These are phyloP conservation scores for Botryosphaeria agaves DNA, from an alignment of 2,329 filamentous ascomycete genomes.

Conservation along the genomic window DNA sequence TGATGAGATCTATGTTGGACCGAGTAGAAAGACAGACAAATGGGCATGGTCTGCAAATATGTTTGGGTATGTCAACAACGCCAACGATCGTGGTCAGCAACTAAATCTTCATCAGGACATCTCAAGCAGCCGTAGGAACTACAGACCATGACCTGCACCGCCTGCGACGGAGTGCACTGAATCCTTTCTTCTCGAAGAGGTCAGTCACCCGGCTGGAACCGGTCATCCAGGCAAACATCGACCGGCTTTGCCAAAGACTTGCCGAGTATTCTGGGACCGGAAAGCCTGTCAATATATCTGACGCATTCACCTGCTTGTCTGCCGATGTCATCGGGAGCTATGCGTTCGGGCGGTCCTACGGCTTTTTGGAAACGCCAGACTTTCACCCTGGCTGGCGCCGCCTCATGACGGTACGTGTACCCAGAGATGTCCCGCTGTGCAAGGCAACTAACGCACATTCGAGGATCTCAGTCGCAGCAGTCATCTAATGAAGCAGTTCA, in stretches of 20 bases:
- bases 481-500: slow-evolving; percentile 12
- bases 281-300: slow-evolving; percentile 7
- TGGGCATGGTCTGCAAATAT: slow-evolving; percentile 8
- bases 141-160: slow-evolving; percentile 15
- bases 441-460: background rate
- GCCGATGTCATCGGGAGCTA: slow-evolving; percentile 3
- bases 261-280: slow-evolving; percentile 2
- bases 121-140: slow-evolving; percentile 9
- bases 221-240: slow-evolving; percentile 5
- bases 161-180: slow-evolving; percentile 13
- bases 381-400: slow-evolving; percentile 3
- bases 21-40: slow-evolving; percentile 8
- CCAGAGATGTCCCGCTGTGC: background rate
- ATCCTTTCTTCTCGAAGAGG: slow-evolving; percentile 17
- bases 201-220: slow-evolving; percentile 8
- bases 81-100: too few species aligned
- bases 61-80: too few species aligned
- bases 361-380: background rate
- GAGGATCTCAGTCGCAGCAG: slow-evolving; percentile 11
- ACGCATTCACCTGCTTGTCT: slow-evolving; percentile 8
- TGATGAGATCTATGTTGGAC: slow-evolving; percentile 16
- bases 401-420: slow-evolving; percentile 8
- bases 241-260: slow-evolving; percentile 2
- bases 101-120: slow-evolving; percentile 5
- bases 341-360: slow-evolving; percentile 2